These are phyloP conservation scores for Aspergillus bombycis DNA, from an alignment of 2,329 filamentous ascomycete genomes.

Conservation along the genomic window DNA sequence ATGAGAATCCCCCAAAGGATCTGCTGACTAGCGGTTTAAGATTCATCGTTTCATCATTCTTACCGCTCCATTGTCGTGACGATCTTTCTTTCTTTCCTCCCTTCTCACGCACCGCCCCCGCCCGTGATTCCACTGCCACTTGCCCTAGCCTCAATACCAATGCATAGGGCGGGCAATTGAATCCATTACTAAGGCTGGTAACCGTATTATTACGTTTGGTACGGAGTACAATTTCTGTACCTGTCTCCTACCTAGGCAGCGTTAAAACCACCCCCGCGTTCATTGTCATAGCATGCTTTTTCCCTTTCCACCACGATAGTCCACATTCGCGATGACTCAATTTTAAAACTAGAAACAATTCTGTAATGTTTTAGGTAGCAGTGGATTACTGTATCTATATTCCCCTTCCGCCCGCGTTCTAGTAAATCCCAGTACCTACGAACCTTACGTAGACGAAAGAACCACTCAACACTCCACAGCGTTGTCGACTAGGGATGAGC, in stretches of 20 bases:
- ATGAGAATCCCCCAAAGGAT: conserved; percentile 16
- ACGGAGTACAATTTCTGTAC: not conserved
- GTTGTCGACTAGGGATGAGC: conserved; percentile 19
- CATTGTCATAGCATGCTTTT: conserved; percentile 1
- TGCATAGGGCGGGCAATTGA: conserved; percentile 9
- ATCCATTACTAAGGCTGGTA: not conserved
- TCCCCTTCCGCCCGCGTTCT: conserved; percentile 1
- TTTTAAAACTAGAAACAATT: not conserved
- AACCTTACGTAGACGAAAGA: conserved; percentile 8
- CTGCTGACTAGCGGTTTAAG: conserved; percentile 21
- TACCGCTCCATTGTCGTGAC: conserved; percentile 25
- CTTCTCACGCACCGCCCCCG: conserved; percentile 32
- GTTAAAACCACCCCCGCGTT: conserved; percentile 16
- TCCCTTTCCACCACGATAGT: conserved; percentile 4
- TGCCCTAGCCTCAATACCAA: conserved; percentile 30
- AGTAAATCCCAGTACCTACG: not conserved
- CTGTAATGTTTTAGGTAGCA: not conserved
- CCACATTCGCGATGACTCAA: not conserved
- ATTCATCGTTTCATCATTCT: conserved; percentile 24
- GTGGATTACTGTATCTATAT: conserved; percentile 4
- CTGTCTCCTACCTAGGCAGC: not conserved
- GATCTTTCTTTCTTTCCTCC: conserved; percentile 27
- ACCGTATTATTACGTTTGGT: conserved; percentile 17
- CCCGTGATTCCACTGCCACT: conserved; percentile 33
- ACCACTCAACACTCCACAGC: conserved; percentile 13